Evolutionary conservation across 495 filamentous ascomycete species (phyloP), one percentile per base, ranked within the genome.

Genomic region (Hypoxylon subgilvum): DNA sequence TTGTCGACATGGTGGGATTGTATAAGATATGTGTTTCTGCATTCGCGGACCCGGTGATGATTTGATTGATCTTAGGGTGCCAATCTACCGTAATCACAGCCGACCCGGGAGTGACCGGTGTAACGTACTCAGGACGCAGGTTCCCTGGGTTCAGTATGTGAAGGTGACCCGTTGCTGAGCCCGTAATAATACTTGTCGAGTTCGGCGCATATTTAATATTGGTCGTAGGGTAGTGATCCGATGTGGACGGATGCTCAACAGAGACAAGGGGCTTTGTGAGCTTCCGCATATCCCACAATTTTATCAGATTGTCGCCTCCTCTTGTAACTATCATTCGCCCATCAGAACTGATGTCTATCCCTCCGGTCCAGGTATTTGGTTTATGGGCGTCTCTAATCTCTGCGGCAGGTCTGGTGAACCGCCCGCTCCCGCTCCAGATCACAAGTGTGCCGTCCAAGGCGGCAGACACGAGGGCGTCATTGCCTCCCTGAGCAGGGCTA

Each of bases 11-110:
- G 21, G 74, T 84, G 13, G 95, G 94, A 70, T 88, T 93, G 76
- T 92, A 98, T 48, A 98, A 86, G 23, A 97, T 82, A 68, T 92
- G 92, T 3, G 88, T 88, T 71, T 93, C 89, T 41, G 87, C 85
- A 65, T 96, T 94, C 31, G 90, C 89, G 32, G 93, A 96, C 49
- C 92, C 92, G 2, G 92, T 96, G 56, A 97, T 71, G 58, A 98
- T 96, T 69, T 98, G 94, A 68, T 98, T 97, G 49, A 98, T 84
- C 70, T 91, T 95, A 17, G 89, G 78, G 66, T 97, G 93, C 93
- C 95, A 97, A 52, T 89, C 77, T 12, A 95, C 90, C 4, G 86
- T 84, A 54, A 96, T 89, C 17, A 97, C 74, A 0, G 93, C 84
- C 3, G 86, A 88, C 5, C 87, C 87, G 0, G 89, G 87, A 0